phyloP scores from a whole-genome alignment of 2,329 filamentous ascomycete species.

The Colletotrichum horii region DNA sequence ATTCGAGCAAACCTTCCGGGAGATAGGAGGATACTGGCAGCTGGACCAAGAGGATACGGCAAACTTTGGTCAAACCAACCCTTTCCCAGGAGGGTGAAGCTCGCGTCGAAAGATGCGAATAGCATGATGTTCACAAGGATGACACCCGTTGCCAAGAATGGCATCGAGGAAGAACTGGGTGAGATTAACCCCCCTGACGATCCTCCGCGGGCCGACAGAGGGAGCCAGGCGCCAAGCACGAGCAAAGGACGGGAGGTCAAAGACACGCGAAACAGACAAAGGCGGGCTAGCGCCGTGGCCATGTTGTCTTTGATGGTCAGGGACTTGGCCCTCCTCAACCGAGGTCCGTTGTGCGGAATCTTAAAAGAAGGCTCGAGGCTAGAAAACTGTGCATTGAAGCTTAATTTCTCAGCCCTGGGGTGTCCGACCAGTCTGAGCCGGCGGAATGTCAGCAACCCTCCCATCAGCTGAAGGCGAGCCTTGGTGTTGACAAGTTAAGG shows the following conservation, averaged over 20 bases:
- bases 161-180: not conserved
- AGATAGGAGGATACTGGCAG: constrained; percentile 16
- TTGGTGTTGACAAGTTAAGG: not conserved
- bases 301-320: not conserved
- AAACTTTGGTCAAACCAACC: not conserved
- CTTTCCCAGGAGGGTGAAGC: not conserved
- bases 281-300: not conserved
- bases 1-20: constrained; percentile 3
- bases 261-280: not conserved
- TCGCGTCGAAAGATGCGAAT: not conserved
- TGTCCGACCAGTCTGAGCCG: not conserved
- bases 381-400: not conserved
- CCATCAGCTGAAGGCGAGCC: not conserved
- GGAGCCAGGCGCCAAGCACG: not conserved
- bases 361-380: not conserved
- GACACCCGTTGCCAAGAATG: not conserved
- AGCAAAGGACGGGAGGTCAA: not conserved
- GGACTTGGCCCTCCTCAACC: not conserved
- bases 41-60: not conserved
- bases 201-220: not conserved
- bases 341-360: not conserved
- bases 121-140: not conserved
- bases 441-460: not conserved
- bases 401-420: not conserved
- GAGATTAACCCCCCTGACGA: not conserved